These are phyloP conservation scores for Leptosphaerulina australis DNA, from an alignment of 2,329 filamentous ascomycete genomes.

Conservation along the genomic window DNA sequence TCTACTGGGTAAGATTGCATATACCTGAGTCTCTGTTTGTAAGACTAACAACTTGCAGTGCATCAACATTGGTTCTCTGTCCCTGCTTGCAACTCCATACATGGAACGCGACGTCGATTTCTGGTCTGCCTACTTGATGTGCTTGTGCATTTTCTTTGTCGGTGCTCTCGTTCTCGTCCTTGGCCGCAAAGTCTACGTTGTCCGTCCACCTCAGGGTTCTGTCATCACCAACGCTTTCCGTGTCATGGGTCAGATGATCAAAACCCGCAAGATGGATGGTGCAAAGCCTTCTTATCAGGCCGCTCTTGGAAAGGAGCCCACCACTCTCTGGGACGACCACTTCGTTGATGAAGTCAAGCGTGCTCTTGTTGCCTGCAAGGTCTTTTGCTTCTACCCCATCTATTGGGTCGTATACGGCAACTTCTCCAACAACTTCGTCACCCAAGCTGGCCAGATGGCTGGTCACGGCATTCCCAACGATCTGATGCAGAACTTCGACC, in stretches of 20 bases:
- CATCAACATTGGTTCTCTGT: constrained; percentile 75
- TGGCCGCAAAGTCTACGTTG: constrained; percentile 47
- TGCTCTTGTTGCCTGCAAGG: constrained; percentile 68
- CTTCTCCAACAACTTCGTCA: constrained; percentile 55
- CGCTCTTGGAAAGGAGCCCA: constrained; percentile 55
- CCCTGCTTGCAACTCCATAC: constrained; percentile 70
- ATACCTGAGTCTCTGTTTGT: neutral
- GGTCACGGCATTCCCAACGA: constrained; percentile 56
- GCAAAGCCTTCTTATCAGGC: constrained; percentile 70
- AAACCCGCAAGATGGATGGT: constrained; percentile 62
- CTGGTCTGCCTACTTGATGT: constrained; percentile 70
- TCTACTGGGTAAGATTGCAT: constrained; percentile 59
- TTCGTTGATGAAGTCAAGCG: constrained; percentile 77
- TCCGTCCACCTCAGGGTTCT: constrained; percentile 48
- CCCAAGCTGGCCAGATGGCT: constrained; percentile 53
- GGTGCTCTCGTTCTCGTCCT: constrained; percentile 61
- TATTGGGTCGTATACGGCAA: constrained; percentile 55
- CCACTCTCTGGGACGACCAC: constrained; percentile 68
- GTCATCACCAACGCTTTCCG: constrained; percentile 59
- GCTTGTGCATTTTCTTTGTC: constrained; percentile 69
- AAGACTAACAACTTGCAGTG: constrained; percentile 46
- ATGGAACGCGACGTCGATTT: constrained; percentile 74
- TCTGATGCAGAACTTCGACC: constrained; percentile 56
- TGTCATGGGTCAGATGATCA: constrained; percentile 63
- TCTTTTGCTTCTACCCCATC: constrained; percentile 61